Percentiles rank a stretch among this genome's conserved stretches.
phyloP scores from a whole-genome alignment of 768 basidiomycete species.

The Pleurotus citrinopileatus region DNA sequence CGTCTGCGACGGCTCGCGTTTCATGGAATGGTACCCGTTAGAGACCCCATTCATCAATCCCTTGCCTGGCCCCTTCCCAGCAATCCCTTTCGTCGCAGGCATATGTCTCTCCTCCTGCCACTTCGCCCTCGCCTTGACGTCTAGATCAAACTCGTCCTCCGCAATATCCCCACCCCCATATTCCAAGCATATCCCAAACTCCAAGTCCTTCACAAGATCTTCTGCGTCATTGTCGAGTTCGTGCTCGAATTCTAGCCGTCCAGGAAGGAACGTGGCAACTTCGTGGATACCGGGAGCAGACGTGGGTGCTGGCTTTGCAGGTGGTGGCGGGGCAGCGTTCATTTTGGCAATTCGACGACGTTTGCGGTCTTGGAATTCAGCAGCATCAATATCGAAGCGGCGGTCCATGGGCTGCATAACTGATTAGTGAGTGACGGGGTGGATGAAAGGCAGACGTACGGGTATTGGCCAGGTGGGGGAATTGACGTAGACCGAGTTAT shows the following conservation, averaged over 20 bases:
- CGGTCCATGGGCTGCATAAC: conserved; percentile 46
- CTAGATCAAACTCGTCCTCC: conserved; percentile 76
- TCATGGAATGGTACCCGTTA: conserved; percentile 40
- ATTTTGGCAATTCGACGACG: conserved; percentile 84
- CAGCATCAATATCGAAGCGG: conserved; percentile 69
- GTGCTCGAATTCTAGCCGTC: conserved; percentile 97
- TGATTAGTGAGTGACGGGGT: conserved; percentile 10
- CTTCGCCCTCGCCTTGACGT: conserved; percentile 56
- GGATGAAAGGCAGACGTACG: conserved; percentile 39
- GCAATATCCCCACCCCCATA: conserved; percentile 82
- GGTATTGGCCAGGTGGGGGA: conserved; percentile 80
- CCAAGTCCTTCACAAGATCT: conserved; percentile 90
- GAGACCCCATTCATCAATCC: conserved; percentile 39
- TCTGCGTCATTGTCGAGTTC: conserved; percentile 98
- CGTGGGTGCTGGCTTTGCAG: conserved; percentile 75
- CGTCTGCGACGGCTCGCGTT: conserved; percentile 23
- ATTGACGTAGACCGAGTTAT: conserved; percentile 75
- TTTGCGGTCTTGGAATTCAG: conserved; percentile 87
- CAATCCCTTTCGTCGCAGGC: conserved; percentile 12
- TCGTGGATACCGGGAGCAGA: conserved; percentile 93
- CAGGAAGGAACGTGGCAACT: conserved; percentile 89
- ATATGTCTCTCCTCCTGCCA: conserved; percentile 46
- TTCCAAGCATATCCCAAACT: conserved; percentile 85
- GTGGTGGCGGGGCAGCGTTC: conserved; percentile 51
- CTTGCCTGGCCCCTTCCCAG: conserved; percentile 38